Conservation (phyloP, 768 basidiomycete genomes). For the Chlorophyllum brunneum region DNA sequence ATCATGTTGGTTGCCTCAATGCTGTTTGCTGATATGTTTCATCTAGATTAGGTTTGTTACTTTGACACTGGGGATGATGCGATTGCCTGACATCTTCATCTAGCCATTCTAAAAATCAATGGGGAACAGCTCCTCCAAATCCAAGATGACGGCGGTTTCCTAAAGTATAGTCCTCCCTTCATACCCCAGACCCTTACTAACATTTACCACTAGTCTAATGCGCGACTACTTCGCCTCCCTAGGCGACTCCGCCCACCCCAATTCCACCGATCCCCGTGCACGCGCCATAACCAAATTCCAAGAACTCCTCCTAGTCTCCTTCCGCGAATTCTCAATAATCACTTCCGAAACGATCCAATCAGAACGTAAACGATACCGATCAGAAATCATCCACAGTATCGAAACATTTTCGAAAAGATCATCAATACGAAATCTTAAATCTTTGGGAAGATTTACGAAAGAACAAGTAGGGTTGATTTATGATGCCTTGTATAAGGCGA, state of each 20-base stretch:
- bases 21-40: background rate
- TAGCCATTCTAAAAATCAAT: constrained; percentile 97
- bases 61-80: no score
- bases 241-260: constrained; percentile 90
- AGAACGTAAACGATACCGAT: constrained; percentile 82
- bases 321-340: constrained; percentile 95
- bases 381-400: constrained; percentile 88
- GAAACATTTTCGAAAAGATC: constrained; percentile 93
- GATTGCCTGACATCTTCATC: background rate
- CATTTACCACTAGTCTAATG: constrained; percentile 63
- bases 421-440: constrained; percentile 82
- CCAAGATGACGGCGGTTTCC: constrained; percentile 95
- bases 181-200: background rate
- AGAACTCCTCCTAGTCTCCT: constrained; percentile 92
- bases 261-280: constrained; percentile 81
- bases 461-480: constrained; percentile 89
- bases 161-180: constrained; percentile 52
- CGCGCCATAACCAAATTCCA: constrained; percentile 97
- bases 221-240: constrained; percentile 92
- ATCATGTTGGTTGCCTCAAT: background rate
- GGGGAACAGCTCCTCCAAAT: constrained; percentile 88
- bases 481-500: constrained; percentile 83
- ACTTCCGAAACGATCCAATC: constrained; percentile 89
- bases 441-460: constrained; percentile 76
- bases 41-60: constrained; percentile 7